These are phyloP conservation scores for Penicillium palitans DNA, from an alignment of 2,329 filamentous ascomycete genomes.

Conservation along the genomic window DNA sequence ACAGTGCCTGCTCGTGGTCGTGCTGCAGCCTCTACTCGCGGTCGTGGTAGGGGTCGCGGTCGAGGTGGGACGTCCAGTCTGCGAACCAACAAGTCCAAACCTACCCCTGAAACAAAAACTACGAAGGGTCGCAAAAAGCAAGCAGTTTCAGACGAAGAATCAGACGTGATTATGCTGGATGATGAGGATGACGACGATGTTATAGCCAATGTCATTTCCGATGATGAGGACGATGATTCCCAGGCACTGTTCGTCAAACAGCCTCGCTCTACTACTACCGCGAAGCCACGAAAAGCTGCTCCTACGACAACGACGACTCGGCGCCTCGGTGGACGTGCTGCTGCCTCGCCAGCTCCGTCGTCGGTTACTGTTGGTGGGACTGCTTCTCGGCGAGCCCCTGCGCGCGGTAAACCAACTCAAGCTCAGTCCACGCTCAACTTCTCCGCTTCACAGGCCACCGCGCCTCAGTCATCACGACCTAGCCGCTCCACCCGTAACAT, in stretches of 20 bases:
- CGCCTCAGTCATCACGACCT: conserved; percentile 29
- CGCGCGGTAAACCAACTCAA: conserved; percentile 37
- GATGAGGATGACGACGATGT: conserved; percentile 33
- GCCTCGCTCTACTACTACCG: conserved; percentile 26
- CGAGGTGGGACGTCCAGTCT: conserved; percentile 45
- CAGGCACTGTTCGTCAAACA: conserved; percentile 47
- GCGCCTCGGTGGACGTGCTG: conserved; percentile 27
- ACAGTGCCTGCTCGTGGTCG: conserved; percentile 34
- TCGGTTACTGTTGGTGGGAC: conserved; percentile 33
- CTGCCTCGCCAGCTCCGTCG: conserved; percentile 36
- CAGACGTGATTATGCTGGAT: conserved; percentile 44
- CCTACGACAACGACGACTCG: conserved; percentile 23
- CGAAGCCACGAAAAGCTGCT: conserved; percentile 28
- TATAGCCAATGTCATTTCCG: conserved; percentile 29
- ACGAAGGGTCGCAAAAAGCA: conserved; percentile 33
- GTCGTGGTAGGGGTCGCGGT: conserved; percentile 50
- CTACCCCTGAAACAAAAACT: conserved; percentile 28
- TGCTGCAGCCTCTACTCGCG: conserved; percentile 45
- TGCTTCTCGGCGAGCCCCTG: conserved; percentile 27
- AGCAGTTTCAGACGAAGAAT: conserved; percentile 40
- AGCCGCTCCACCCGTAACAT: conserved; percentile 35
- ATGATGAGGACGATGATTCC: conserved; percentile 38
- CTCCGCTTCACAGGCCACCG: conserved; percentile 39
- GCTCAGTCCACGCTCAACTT: conserved; percentile 48
- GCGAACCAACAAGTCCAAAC: conserved; percentile 33